Evolutionary conservation across 768 basidiomycete species (phyloP), one percentile per base, ranked within the genome.

Genomic region (Psilocybe tampanensis): DNA sequence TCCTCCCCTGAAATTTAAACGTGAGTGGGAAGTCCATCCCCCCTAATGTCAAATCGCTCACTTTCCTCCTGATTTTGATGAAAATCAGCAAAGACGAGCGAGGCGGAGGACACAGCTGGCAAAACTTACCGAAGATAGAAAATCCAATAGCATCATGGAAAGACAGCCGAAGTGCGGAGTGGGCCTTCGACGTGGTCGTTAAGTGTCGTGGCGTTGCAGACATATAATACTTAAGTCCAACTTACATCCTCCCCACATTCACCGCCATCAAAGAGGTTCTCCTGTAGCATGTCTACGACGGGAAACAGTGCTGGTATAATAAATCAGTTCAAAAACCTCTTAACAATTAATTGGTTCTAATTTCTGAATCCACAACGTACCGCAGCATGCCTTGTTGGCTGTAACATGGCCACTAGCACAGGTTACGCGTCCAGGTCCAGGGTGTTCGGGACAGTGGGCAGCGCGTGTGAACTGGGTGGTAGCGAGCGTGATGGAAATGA

Each of bases 201-300:
- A n/a, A n/a, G n/a, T n/a, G n/a, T n/a, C n/a, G n/a, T n/a, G n/a
- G n/a, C n/a, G n/a, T n/a, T n/a, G n/a, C n/a, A n/a, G n/a, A n/a
- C n/a, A n/a, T n/a, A n/a, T n/a, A n/a, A n/a, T n/a, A n/a, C n/a
- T n/a, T n/a, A n/a, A n/a, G n/a, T n/a, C n/a, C n/a, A n/a, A n/a
- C n/a, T n/a, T n/a, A n/a, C 55, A 45, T 70, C 65, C 53, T 73
- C 70, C 39, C 72, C 70, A 54, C 74, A 75, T 55, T 58, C 57
- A 26, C 51, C 57, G n/a, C 57, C 57, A 24, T 58, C 57, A 32
- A 58, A 58, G 8, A 58, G 41, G 26, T 58, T 36, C 9, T 53
- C 13, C 15, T 58, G 57, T 0, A 58, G 36, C 5, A 47, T 22
- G n/a, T 58, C 57, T 17, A 67, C 64, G 34, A 64, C 47, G 18